Evolutionary conservation across 495 filamentous ascomycete genomes (phyloP).

Genomic region (Xylaria castorea): DNA sequence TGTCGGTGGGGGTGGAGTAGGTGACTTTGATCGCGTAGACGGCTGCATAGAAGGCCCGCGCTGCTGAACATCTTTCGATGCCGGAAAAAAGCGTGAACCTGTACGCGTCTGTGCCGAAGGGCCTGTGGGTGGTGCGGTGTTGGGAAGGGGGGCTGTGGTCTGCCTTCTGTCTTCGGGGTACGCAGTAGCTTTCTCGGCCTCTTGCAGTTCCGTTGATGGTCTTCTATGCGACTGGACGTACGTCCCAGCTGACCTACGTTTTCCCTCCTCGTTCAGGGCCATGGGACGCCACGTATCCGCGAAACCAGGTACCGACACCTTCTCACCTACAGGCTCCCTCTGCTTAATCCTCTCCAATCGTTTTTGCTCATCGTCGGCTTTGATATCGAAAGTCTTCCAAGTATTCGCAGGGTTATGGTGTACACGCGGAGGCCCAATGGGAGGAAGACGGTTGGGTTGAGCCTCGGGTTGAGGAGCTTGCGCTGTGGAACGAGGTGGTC

Average conservation of each 20-base stretch:
- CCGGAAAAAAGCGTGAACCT: conserved; percentile 76
- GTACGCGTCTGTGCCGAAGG: conserved; percentile 50
- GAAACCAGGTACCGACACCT: not conserved
- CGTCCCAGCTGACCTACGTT: conserved; percentile 12
- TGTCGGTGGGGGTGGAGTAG: conserved; percentile 78
- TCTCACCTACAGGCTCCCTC: not conserved
- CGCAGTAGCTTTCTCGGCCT: conserved; percentile 11
- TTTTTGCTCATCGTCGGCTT: conserved; percentile 29
- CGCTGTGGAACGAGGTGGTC: conserved; percentile 42
- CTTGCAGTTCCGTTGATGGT: conserved; percentile 17
- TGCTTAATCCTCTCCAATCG: conserved; percentile 34
- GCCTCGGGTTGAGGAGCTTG: conserved; percentile 31
- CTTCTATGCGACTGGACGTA: conserved; percentile 11
- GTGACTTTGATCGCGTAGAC: conserved; percentile 50
- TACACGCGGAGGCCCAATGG: conserved; percentile 39
- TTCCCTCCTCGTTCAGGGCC: conserved; percentile 22
- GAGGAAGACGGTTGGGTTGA: conserved; percentile 30
- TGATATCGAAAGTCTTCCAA: conserved; percentile 34
- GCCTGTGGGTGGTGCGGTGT: conserved; percentile 45
- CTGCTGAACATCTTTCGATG: conserved; percentile 26
- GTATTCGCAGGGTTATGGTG: conserved; percentile 24
- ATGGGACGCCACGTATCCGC: conserved; percentile 25
- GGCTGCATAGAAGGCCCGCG: conserved; percentile 11
- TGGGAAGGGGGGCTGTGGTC: not conserved
- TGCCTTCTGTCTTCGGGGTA: conserved; percentile 48